Conservation (phyloP, 225 moss, liverwort and hornwort genomes). For the Physcomitrium patens region DNA sequence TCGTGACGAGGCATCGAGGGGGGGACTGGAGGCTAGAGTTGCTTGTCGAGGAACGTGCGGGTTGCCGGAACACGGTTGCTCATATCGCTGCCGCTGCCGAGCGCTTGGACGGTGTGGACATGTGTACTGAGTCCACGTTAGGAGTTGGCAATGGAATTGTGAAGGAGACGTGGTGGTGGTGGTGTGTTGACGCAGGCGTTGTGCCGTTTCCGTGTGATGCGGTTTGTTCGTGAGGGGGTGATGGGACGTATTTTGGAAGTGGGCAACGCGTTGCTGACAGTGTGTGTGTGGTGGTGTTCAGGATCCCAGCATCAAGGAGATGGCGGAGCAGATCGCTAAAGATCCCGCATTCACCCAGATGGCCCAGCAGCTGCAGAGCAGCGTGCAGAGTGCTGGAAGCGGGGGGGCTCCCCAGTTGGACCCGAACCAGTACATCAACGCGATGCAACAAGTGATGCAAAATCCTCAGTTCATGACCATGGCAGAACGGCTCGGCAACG, state of each 20-base stretch:
- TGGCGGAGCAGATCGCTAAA: constrained; percentile 99
- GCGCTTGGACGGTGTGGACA: too few relatives aligned
- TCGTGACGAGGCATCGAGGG: not conserved
- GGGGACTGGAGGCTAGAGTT: not conserved
- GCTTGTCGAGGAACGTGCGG: not conserved
- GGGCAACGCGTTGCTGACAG: not conserved
- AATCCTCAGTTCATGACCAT: constrained; percentile 99
- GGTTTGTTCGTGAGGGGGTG: not conserved
- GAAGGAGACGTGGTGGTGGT: not conserved
- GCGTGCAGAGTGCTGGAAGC: constrained; percentile 79
- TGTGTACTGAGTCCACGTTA: too few relatives aligned
- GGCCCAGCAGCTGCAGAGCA: constrained; percentile 94
- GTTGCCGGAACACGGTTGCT: too few relatives aligned
- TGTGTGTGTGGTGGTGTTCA: constrained; percentile 35
- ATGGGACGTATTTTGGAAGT: too few relatives aligned
- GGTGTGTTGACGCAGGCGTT: not conserved
- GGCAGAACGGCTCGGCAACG: constrained; percentile 98
- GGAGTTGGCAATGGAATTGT: too few relatives aligned
- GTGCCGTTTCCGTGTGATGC: not conserved
- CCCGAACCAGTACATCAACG: constrained; percentile 86
- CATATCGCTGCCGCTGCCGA: too few relatives aligned
- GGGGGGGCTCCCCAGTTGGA: constrained; percentile 89
- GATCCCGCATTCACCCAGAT: constrained; percentile 99
- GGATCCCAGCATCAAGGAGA: constrained; percentile 99
- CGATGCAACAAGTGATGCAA: constrained; percentile 99